Conservation (phyloP, 352 stramenopile genomes). For the Blastocystis sp. region DNA sequence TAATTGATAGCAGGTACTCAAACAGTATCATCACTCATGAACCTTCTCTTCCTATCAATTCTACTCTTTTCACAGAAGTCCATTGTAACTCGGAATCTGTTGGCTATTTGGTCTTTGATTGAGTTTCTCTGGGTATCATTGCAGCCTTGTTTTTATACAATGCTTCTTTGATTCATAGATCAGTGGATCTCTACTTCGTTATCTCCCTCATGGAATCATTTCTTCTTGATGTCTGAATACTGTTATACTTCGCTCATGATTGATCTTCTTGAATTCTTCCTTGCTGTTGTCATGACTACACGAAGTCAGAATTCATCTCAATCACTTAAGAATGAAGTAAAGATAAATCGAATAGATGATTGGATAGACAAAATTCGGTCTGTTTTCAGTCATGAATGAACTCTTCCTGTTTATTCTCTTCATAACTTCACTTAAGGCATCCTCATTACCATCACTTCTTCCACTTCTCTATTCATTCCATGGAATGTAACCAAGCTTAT, state of each 20-base stretch:
- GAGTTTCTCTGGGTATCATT: constrained; percentile 2
- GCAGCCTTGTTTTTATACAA: neutral
- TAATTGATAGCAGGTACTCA: neutral
- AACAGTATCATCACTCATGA: neutral
- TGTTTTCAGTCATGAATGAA: no score
- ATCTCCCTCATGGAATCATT: no score
- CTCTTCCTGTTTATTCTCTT: constrained; percentile 2
- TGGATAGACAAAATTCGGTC: no score
- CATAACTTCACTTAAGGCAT: neutral
- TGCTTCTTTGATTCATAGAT: no score
- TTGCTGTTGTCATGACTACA: no score
- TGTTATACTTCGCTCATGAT: no score
- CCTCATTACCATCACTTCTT: constrained; percentile 9
- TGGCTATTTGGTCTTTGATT: neutral
- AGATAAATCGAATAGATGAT: no score
- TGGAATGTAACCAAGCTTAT: neutral
- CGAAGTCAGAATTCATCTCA: no score
- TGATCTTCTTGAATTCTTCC: no score
- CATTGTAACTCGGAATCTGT: neutral
- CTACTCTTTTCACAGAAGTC: neutral
- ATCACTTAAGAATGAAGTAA: no score
- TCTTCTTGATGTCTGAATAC: no score
- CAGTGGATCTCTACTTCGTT: no score
- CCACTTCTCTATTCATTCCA: constrained; percentile 5
- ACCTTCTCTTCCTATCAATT: neutral